Base-by-base conservation (phyloP, 2,329 filamentous ascomycete species). In the Ilyonectria destructans region DNA sequence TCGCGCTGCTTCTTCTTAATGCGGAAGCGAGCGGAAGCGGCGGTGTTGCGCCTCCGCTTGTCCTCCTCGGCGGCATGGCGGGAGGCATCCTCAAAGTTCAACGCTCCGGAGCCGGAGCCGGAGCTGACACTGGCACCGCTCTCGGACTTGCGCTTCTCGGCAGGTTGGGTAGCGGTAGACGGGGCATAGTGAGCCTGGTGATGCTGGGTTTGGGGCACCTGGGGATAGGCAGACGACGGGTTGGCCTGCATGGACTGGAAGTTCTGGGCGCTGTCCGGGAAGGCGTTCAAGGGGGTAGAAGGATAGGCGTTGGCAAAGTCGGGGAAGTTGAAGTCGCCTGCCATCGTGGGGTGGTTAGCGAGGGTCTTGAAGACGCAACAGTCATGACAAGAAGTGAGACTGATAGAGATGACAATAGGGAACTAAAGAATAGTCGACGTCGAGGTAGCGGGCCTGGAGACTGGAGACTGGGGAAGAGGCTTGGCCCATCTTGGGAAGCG, bases 1-100 rank as follows among this genome's bases (percentile, higher is more conserved):
- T 97, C 94, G 58, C 94, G 92, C 83, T 96, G 93, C 89, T 97
- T 97, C 91, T 97, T 97, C 90, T 97, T 97, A 79, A 96, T 90
- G 67, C 94, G 92, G 87, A 97, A 97, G 57, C 94, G 92, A 19
- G 94, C 94, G 72, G 92, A 95, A 62, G 94, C 94, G 35, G 94
- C 94, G 2, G 95, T 97, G 83, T 97, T 97, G 71, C 94, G 91
- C 67, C 94, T 90, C 57, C 94, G 92, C 84, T 97, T 97, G 80
- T 97, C 94, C 82, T 97, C 94, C 81, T 97, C 94, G 23, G 94
- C 94, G 13, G 92, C 92, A 6, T 90, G 74, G 45, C 93, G 91
- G 13, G 92, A 91, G 45, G 89, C 85, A 70, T 95, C 93, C 80
- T 95, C 93, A 56, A 92, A 87, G 74, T 82, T 88, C 67, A 90